These are phyloP conservation scores for Fomitopsis pulvina DNA, from an alignment of 768 basidiomycete genomes.

Conservation along the genomic window DNA sequence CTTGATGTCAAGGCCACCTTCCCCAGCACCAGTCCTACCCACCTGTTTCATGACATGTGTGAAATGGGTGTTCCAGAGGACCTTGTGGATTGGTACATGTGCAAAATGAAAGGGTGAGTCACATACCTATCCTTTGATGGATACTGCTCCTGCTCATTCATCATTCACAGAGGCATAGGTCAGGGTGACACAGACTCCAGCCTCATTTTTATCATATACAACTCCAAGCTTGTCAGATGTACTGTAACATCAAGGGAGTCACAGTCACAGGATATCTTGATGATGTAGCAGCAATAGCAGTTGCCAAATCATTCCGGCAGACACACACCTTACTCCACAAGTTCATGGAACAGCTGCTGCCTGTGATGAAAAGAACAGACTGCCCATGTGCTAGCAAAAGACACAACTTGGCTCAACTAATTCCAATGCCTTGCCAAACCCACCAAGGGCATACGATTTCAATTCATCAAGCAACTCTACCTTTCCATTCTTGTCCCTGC, in stretches of 20 bases:
- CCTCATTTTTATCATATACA: no score
- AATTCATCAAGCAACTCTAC: no score
- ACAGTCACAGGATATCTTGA: no score
- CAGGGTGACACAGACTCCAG: slow-evolving; percentile 28
- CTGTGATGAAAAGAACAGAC: background rate
- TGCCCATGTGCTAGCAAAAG: background rate
- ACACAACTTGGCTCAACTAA: background rate
- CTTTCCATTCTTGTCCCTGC: no score
- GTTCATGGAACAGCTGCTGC: no score
- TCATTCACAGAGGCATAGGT: slow-evolving; percentile 20
- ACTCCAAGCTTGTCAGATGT: no score
- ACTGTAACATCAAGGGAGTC: no score
- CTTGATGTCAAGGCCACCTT: slow-evolving; percentile 30
- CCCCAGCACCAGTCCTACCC: slow-evolving; percentile 4
- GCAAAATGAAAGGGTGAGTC: slow-evolving; percentile 11
- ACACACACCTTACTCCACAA: no score
- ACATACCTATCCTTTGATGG: slow-evolving; percentile 21
- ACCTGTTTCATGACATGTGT: slow-evolving; percentile 12
- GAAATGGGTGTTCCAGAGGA: slow-evolving; percentile 9
- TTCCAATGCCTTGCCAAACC: no score
- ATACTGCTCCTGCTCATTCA: slow-evolving; percentile 11
- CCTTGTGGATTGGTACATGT: slow-evolving; percentile 10
- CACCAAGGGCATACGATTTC: no score
- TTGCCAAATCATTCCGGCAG: no score
- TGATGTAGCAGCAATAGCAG: slow-evolving; percentile 30